Evolutionary conservation across 306 rosid species (phyloP), one percentile per base, ranked within the genome.

Genomic region (Vigna mungo): DNA sequence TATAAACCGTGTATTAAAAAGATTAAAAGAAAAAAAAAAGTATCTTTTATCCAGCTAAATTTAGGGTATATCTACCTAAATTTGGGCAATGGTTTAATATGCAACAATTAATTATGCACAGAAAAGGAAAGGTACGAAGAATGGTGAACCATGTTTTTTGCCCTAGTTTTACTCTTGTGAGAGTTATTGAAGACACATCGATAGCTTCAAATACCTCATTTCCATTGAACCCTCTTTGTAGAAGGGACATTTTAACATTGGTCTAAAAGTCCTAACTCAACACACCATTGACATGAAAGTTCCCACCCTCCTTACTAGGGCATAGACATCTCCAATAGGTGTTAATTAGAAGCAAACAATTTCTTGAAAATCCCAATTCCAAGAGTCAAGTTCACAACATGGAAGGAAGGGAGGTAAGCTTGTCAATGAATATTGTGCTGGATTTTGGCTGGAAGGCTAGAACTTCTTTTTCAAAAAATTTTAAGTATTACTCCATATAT

Each of bases 341-440:
- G 59, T n/a, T n/a, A n/a, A n/a, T n/a, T 46, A 9, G 77, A 21
- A n/a, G 32, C 48, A 43, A 56, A 68, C 39, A 75, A 3, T 51
- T 80, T 36, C 62, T 55, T 27, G 23, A 46, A 65, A 36, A 56
- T 51, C 15, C 34, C 0, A 13, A 12, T 79, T 55, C 76, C 73
- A 21, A 7, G 46, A 44, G 46, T 46, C n/a, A 60, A 25, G 39
- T 1, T 56, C 84, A 36, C 23, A 72, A 56, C 81, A 89, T 89
- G 94, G 85, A 68, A 5, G 21, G 34, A 27, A 74, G 39, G 61
- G 87, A 74, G 90, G 91, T 85, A 81, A 58, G 78, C 70, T 1
- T 39, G 11, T 27, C 17, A 34, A 37, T 47, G 58, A 49, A 30
- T 25, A 25, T 30, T 67, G 55, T 51, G 8, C 46, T 34, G 14